Percentiles rank a stretch among this genome's conserved stretches.
Evolutionary conservation across 192 early-diverging fungal species (phyloP).

Genomic region (Anaeromyces robustus): DNA sequence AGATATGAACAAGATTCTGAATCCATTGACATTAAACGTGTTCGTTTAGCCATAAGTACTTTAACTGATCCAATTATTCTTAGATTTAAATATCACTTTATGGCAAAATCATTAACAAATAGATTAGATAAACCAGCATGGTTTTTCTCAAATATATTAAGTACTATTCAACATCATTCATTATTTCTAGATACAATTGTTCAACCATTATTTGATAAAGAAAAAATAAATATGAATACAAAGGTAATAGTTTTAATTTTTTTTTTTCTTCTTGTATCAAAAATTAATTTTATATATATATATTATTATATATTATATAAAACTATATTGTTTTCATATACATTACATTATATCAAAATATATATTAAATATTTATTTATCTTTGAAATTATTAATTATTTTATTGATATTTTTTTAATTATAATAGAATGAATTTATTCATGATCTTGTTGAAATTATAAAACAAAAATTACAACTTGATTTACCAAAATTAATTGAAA

Average conservation of each 20-base stretch:
- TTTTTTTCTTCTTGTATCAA: no score
- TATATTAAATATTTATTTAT: no score
- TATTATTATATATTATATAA: no score
- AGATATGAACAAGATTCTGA: background rate
- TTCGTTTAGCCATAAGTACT: background rate
- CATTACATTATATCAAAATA: no score
- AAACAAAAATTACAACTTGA: background rate
- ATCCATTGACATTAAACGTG: background rate
- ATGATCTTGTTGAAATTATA: background rate
- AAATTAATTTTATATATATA: no score
- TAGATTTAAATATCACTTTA: background rate
- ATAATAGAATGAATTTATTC: background rate
- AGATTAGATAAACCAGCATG: background rate
- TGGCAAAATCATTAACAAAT: background rate
- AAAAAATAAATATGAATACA: background rate
- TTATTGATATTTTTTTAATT: no score
- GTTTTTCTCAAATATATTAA: background rate
- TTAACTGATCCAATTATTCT: background rate
- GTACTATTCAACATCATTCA: background rate
- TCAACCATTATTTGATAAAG: background rate
- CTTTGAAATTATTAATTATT: no score
- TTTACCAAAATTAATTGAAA: background rate
- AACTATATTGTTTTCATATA: no score
- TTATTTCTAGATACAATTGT: background rate
- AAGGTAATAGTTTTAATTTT: background rate